phyloP scores from a whole-genome alignment of 306 rosid genomes.

The Lablab purpureus region DNA sequence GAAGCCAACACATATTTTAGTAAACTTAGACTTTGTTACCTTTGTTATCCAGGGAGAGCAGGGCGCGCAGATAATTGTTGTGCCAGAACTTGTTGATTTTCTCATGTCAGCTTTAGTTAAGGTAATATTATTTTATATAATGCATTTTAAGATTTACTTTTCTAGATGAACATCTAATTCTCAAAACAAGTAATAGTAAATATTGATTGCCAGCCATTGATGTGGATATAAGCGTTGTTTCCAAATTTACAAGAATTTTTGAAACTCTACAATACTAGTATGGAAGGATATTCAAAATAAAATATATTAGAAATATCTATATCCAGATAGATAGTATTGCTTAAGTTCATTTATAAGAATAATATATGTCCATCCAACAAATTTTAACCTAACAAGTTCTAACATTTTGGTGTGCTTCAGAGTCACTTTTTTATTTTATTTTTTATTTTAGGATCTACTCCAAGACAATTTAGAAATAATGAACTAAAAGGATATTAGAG shows the following conservation, averaged over 20 bases:
- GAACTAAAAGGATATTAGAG: neutral
- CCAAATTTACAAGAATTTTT: neutral
- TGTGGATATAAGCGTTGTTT: conserved; percentile 1
- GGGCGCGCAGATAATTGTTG: conserved; percentile 87
- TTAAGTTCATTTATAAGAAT: neutral
- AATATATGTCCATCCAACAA: neutral
- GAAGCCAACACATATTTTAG: neutral
- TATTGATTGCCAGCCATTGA: conserved; percentile 4
- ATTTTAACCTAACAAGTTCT: neutral
- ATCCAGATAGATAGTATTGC: neutral
- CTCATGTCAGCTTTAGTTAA: conserved; percentile 72
- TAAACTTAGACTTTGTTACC: conserved; percentile 34
- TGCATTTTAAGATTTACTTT: conserved; percentile 21
- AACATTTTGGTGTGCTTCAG: neutral
- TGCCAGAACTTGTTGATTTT: conserved; percentile 85
- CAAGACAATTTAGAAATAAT: neutral
- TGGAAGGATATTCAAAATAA: neutral
- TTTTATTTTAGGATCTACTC: neutral
- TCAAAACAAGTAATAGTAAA: neutral
- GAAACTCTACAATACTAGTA: conserved; percentile 3
- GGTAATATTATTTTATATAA: conserved; percentile 57
- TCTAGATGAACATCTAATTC: conserved; percentile 30
- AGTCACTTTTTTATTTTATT: neutral
- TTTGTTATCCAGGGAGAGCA: conserved; percentile 72
- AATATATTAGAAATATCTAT: neutral